These are phyloP conservation scores for Ophiognomonia clavigignenti-juglandacearum DNA, from an alignment of 2,329 filamentous ascomycete genomes.

Conservation along the genomic window DNA sequence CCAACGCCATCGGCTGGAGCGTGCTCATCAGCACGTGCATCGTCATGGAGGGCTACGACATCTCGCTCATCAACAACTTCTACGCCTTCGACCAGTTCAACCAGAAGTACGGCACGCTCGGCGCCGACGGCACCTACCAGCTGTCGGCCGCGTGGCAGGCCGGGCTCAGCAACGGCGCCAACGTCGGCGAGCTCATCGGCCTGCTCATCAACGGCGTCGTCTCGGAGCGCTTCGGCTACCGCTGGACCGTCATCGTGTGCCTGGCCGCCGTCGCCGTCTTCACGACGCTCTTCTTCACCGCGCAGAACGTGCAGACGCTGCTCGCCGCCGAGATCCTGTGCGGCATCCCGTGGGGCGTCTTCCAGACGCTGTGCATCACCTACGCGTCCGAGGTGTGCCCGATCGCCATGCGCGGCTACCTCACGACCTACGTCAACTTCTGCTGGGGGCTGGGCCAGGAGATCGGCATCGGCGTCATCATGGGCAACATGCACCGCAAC, in stretches of 20 bases:
- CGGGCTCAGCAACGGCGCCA: conserved; percentile 38
- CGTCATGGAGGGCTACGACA: conserved; percentile 86
- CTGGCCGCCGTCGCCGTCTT: conserved; percentile 51
- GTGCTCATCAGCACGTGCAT: conserved; percentile 86
- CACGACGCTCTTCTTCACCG: conserved; percentile 62
- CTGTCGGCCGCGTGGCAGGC: conserved; percentile 33
- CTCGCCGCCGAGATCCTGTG: conserved; percentile 59
- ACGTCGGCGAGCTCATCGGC: conserved; percentile 61
- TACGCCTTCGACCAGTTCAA: conserved; percentile 32
- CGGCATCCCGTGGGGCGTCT: conserved; percentile 58
- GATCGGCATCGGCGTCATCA: conserved; percentile 69
- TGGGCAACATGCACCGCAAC: conserved; percentile 57
- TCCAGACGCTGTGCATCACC: conserved; percentile 54
- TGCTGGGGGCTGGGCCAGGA: conserved; percentile 75
- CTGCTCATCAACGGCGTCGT: conserved; percentile 61
- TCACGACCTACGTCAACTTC: conserved; percentile 72
- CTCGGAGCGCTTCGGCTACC: conserved; percentile 64
- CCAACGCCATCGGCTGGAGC: conserved; percentile 81
- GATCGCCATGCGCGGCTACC: conserved; percentile 63
- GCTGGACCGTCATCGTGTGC: conserved; percentile 57
- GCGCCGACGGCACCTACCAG: conserved; percentile 21
- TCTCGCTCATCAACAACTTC: conserved; percentile 77
- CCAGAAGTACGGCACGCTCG: conserved; percentile 22
- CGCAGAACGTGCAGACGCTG: conserved; percentile 52
- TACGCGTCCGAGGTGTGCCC: conserved; percentile 72